Evolutionary conservation across 2,329 filamentous ascomycete species (phyloP).

Genomic region (Diaporthe sp.): DNA sequence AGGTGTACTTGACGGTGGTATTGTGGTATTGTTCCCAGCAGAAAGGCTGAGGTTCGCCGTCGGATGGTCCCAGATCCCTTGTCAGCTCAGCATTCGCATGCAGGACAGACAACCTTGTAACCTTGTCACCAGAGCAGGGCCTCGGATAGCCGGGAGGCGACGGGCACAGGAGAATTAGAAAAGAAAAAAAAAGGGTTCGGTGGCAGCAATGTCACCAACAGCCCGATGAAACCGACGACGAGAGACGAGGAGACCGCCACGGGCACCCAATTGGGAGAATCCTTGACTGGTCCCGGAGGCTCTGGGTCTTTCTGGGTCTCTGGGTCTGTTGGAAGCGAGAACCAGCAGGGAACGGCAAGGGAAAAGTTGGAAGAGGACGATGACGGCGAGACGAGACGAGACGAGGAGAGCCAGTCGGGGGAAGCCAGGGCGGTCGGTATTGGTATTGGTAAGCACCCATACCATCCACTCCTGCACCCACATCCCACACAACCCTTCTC

Average conservation of each 20-base stretch:
- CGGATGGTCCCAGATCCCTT: conserved; percentile 18
- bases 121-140: conserved; percentile 14
- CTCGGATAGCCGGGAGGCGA: conserved; percentile 21
- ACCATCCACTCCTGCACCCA: not conserved
- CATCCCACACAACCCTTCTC: not conserved
- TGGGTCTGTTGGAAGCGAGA: conserved; percentile 17
- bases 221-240: conserved; percentile 27
- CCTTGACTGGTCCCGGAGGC: conserved; percentile 16
- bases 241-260: conserved; percentile 15
- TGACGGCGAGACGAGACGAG: conserved; percentile 19
- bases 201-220: conserved; percentile 19
- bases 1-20: not conserved
- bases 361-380: conserved; percentile 30
- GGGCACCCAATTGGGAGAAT: not conserved
- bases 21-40: not conserved
- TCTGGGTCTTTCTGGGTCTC: conserved; percentile 14
- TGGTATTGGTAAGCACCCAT: conserved; percentile 20
- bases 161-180: not conserved
- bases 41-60: conserved; percentile 14
- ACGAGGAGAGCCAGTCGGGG: not conserved
- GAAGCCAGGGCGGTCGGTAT: not conserved
- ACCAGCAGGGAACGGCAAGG: not conserved
- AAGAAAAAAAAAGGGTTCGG: conserved; percentile 14
- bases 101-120: conserved; percentile 14
- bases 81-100: conserved; percentile 5